phyloP scores from a whole-genome alignment of 139 green algal genomes.

The Volvox africanus region DNA sequence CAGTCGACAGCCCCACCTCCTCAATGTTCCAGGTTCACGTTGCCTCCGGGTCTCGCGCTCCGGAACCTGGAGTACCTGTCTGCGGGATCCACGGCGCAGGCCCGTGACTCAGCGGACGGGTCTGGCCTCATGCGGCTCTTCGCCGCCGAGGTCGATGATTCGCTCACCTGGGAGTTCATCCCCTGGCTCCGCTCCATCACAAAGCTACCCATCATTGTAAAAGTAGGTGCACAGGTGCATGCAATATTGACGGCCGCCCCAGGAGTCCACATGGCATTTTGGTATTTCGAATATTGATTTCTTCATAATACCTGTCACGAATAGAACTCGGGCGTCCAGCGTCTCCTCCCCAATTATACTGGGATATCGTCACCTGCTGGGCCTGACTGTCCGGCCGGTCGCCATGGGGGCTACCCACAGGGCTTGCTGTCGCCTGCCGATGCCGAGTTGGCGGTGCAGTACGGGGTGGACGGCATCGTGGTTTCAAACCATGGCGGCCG shows the following conservation, averaged over 20 bases:
- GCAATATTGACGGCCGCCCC: too few relatives aligned
- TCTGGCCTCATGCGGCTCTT: constrained; percentile 67
- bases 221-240: constrained; percentile 63
- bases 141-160: constrained; percentile 61
- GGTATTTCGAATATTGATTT: too few relatives aligned
- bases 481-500: constrained; percentile 90
- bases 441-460: constrained; percentile 75
- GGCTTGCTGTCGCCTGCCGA: constrained; percentile 86
- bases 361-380: too few relatives aligned
- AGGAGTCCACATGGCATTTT: too few relatives aligned
- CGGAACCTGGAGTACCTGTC: constrained; percentile 44
- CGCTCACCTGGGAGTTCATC: constrained; percentile 84
- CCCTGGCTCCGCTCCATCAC: constrained; percentile 83
- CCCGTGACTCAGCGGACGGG: constrained; percentile 42
- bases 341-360: too few relatives aligned
- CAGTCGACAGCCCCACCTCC: too few relatives aligned
- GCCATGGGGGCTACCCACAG: constrained; percentile 50
- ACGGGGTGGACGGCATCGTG: constrained; percentile 86
- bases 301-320: too few relatives aligned
- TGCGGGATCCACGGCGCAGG: constrained; percentile 16
- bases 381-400: background rate
- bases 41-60: constrained; percentile 37
- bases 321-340: too few relatives aligned
- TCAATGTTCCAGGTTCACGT: constrained; percentile 29
- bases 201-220: constrained; percentile 86